Conservation (phyloP, 208 protist species). For the Trypanosomatidae sp. region DNA sequence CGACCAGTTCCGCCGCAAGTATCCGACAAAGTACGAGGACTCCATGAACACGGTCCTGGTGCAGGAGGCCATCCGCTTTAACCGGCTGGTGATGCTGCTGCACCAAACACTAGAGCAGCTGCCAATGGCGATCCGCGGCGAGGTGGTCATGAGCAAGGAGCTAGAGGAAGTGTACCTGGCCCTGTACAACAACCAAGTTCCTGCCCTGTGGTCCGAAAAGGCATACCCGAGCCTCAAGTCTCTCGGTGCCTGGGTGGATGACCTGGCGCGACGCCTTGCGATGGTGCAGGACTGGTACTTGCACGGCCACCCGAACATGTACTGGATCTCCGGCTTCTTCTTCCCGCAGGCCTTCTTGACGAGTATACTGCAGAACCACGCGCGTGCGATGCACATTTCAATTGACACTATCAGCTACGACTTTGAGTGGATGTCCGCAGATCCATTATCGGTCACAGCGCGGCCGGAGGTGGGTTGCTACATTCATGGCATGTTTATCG, state of each 20-base stretch:
- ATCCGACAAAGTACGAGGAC: conserved; percentile 96
- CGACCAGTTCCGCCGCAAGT: conserved; percentile 82
- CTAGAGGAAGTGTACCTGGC: conserved; percentile 94
- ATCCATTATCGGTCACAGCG: conserved; percentile 43
- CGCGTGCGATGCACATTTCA: conserved; percentile 90
- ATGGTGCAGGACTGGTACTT: conserved; percentile 96
- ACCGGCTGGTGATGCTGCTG: conserved; percentile 89
- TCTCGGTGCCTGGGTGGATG: conserved; percentile 94
- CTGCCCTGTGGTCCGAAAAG: conserved; percentile 81
- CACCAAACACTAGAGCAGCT: conserved; percentile 80
- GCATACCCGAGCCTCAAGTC: conserved; percentile 96
- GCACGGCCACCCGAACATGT: conserved; percentile 89
- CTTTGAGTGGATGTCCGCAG: conserved; percentile 73
- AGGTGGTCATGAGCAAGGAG: conserved; percentile 97
- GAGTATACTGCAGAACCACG: conserved; percentile 95
- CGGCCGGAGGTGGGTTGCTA: conserved; percentile 89
- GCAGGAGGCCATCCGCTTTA: conserved; percentile 98
- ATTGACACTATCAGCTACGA: conserved; percentile 96
- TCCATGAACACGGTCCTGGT: conserved; percentile 99
- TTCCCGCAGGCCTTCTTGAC: conserved; percentile 97
- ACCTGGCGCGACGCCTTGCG: conserved; percentile 86
- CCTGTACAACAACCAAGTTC: conserved; percentile 97
- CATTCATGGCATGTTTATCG: conserved; percentile 96
- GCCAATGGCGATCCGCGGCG: conserved; percentile 95
- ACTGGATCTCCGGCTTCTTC: conserved; percentile 98